These are phyloP conservation scores for Ceratocystis variospora DNA, from an alignment of 2,329 filamentous ascomycete genomes.

Conservation along the genomic window DNA sequence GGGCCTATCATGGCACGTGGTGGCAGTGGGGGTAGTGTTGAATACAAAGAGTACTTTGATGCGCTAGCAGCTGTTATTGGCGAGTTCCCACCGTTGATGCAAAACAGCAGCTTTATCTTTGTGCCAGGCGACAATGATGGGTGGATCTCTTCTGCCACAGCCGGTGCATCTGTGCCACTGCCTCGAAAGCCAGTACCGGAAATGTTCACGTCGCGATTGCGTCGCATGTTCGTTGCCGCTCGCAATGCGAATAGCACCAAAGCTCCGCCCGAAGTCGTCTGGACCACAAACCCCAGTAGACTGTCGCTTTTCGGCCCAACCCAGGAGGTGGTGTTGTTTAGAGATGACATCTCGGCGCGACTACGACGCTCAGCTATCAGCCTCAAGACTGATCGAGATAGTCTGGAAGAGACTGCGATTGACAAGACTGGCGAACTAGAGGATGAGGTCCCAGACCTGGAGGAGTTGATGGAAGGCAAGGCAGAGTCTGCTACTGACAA, in stretches of 20 bases:
- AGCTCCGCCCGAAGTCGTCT: conserved; percentile 59
- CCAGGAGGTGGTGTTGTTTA: conserved; percentile 74
- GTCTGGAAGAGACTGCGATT: conserved; percentile 24
- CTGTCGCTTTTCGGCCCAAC: conserved; percentile 74
- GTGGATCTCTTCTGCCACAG: conserved; percentile 80
- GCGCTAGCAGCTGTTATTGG: conserved; percentile 66
- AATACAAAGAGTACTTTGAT: conserved; percentile 96
- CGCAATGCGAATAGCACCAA: conserved; percentile 44
- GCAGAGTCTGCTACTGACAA: conserved; percentile 19
- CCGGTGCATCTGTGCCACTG: conserved; percentile 55
- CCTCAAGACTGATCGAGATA: conserved; percentile 38
- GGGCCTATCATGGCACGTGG: conserved; percentile 53
- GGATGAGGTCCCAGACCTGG: conserved; percentile 19
- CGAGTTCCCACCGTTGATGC: conserved; percentile 70
- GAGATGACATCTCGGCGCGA: conserved; percentile 73
- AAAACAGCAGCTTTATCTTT: conserved; percentile 73
- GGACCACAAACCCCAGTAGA: conserved; percentile 77
- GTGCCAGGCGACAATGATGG: conserved; percentile 94
- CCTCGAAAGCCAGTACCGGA: conserved; percentile 65
- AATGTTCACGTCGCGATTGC: conserved; percentile 77
- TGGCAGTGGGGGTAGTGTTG: conserved; percentile 61
- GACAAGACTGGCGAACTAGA: not conserved
- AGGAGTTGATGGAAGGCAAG: conserved; percentile 34
- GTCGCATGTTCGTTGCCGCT: conserved; percentile 63
- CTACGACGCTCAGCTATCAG: conserved; percentile 63